These are phyloP conservation scores for Saxispiralis lemnorum DNA, from an alignment of 495 filamentous ascomycete genomes.

Conservation along the genomic window DNA sequence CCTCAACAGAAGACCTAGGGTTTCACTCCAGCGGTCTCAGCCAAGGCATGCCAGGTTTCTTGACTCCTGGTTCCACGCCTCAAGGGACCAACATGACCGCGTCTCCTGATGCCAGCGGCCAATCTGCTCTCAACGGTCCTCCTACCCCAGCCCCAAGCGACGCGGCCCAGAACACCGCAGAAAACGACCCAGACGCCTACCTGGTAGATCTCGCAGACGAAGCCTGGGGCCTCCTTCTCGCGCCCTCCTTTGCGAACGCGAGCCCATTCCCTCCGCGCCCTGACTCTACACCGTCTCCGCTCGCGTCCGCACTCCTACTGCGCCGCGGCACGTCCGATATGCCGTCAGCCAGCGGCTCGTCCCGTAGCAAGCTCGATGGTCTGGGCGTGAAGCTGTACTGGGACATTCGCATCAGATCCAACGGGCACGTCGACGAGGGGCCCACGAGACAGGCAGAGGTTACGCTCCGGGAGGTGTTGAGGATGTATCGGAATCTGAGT, in stretches of 20 bases:
- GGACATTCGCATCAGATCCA: slow-evolving; percentile 11
- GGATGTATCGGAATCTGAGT: slow-evolving; percentile 58
- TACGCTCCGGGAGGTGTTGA: slow-evolving; percentile 51
- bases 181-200: slow-evolving; percentile 47
- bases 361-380: slow-evolving; percentile 5
- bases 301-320: slow-evolving; percentile 59
- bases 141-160: slow-evolving; percentile 33
- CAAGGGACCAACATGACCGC: slow-evolving; percentile 14
- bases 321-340: slow-evolving; percentile 37
- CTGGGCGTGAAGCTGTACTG: slow-evolving; percentile 36
- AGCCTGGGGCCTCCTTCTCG: slow-evolving; percentile 59
- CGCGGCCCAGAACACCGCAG: slow-evolving; percentile 14
- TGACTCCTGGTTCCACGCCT: slow-evolving; percentile 10
- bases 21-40: background rate
- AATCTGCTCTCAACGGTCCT: slow-evolving; percentile 30
- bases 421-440: slow-evolving; percentile 21
- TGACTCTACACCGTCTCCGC: slow-evolving; percentile 39
- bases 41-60: slow-evolving; percentile 1
- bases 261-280: slow-evolving; percentile 24
- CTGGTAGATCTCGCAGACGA: slow-evolving; percentile 66
- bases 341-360: slow-evolving; percentile 1
- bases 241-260: slow-evolving; percentile 51
- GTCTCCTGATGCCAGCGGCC: slow-evolving; percentile 29
- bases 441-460: slow-evolving; percentile 38
- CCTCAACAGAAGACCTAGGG: background rate